Base-by-base conservation (phyloP, 805 yeast genomes). In the Kuraishia cidri region DNA sequence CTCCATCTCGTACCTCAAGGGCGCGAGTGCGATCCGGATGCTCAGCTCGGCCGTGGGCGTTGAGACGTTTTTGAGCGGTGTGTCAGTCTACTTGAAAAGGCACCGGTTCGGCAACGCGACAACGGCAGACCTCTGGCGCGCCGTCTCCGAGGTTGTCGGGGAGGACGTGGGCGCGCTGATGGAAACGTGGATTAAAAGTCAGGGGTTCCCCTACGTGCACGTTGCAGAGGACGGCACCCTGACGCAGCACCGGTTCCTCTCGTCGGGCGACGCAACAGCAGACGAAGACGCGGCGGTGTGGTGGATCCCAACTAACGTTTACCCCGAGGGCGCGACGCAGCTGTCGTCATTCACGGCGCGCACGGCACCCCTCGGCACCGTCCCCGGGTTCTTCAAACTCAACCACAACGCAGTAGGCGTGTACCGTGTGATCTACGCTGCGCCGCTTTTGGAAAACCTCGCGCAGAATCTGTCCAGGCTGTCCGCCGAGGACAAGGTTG, bases 11-110 rank as follows among this genome's bases (percentile, higher is more conserved):
- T 84, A 84, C 54, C 59, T 76, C 41, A 84, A 84, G 59, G 94
- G 94, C 36, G 82, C 87, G 5, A 78, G 88, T 17, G 64, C 80
- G 19, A 75, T 84, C 37, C 66, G 77, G 48, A 85, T 85, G 94
- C 64, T 83, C 36, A 73, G 88, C 24, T 72, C 69, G 43, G 71
- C 72, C 50, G 59, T 85, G 37, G 88, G 92, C 26, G 73, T 66
- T 39, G 85, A 77, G 10, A 53, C 60, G 4, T 85, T 84, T 52
- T 62, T 84, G 41, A 67, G 69, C 44, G 94, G 94, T 39, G 86
- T 85, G 29, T 72, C 85, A 22, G 50, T 60, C 34, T 84, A 84
- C 56, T 67, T 84, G 50, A 66, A 75, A 40, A 62, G 62, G 29
- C 73, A 79, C 56, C 58, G 72, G 44, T 84, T 61, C 48, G 72